Conservation (phyloP, 2,329 filamentous ascomycete species). For the Simplicillium sp. region DNA sequence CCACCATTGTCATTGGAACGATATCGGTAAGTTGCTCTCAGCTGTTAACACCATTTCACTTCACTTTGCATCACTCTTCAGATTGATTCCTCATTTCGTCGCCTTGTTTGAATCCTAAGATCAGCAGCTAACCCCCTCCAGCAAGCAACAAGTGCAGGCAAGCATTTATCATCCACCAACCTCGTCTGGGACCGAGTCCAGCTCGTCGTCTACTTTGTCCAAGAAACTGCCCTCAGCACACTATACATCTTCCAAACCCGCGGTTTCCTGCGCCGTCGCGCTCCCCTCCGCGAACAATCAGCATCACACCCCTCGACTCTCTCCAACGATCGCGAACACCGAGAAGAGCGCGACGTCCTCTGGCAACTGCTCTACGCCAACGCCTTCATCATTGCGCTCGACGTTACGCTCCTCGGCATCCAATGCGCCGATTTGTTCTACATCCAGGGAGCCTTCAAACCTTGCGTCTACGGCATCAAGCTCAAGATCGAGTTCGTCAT, state of each 20-base stretch:
- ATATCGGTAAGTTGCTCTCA: slow-evolving; percentile 31
- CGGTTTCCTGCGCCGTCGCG: slow-evolving; percentile 6
- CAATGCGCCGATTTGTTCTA: slow-evolving; percentile 25
- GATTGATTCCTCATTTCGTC: neutral
- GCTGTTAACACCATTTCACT: neutral
- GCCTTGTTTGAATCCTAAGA: too few species aligned
- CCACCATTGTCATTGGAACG: slow-evolving; percentile 43
- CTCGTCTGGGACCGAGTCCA: slow-evolving; percentile 40
- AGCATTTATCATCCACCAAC: slow-evolving; percentile 15
- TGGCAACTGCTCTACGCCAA: slow-evolving; percentile 36
- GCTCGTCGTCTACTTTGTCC: slow-evolving; percentile 41
- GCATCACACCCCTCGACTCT: slow-evolving; percentile 36
- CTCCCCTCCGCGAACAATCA: slow-evolving; percentile 6
- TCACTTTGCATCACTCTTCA: slow-evolving; percentile 9
- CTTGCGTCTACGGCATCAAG: slow-evolving; percentile 26
- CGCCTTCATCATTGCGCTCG: slow-evolving; percentile 33
- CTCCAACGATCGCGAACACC: slow-evolving; percentile 19
- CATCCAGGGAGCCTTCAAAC: slow-evolving; percentile 26
- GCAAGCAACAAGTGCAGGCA: slow-evolving; percentile 17
- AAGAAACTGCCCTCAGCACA: slow-evolving; percentile 39
- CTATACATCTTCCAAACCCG: slow-evolving; percentile 31
- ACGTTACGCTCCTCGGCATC: slow-evolving; percentile 28
- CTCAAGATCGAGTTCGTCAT: slow-evolving; percentile 30
- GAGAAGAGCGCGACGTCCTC: slow-evolving; percentile 12
- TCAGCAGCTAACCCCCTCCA: slow-evolving; percentile 5